These are phyloP conservation scores for Salinomyces thailandicus DNA, from an alignment of 2,329 filamentous ascomycete species.

Conservation along the genomic window DNA sequence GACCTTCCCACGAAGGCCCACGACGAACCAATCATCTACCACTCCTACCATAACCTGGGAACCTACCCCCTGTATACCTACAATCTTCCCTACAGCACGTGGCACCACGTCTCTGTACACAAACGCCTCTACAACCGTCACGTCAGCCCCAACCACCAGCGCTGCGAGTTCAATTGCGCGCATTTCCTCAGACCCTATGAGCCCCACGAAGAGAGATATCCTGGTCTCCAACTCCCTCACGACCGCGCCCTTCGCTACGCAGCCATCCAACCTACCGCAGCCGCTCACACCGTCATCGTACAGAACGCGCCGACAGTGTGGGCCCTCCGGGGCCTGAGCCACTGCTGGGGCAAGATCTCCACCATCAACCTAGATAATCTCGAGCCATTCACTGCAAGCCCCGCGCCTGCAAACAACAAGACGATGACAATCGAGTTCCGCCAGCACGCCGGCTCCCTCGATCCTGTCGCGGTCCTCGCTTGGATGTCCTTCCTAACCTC, in stretches of 20 bases:
- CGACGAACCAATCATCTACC: neutral
- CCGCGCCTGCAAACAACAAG: neutral
- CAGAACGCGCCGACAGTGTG: conserved; percentile 5
- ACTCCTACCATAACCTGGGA: neutral
- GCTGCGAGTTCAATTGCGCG: no score
- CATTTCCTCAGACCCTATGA: no score
- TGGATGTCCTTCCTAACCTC: conserved; percentile 18
- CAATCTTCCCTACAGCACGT: conserved; percentile 9
- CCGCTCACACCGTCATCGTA: conserved; percentile 7
- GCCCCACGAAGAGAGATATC: neutral
- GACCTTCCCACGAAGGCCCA: conserved; percentile 1
- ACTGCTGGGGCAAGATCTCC: conserved; percentile 1
- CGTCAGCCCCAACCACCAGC: no score
- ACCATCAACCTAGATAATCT: conserved; percentile 11
- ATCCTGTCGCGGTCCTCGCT: conserved; percentile 14
- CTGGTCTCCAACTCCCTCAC: neutral
- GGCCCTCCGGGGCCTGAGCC: conserved; percentile 5
- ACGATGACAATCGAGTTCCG: conserved; percentile 24
- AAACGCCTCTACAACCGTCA: neutral
- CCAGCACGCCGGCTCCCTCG: conserved; percentile 19
- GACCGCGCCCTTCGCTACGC: conserved; percentile 3
- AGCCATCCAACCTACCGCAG: conserved; percentile 4
- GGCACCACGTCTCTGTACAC: conserved; percentile 4
- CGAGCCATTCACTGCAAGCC: neutral
- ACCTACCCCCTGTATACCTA: neutral